Evolutionary conservation across 1,284 basidiomycete species (phyloP).

Genomic region (Puccinia polysora): DNA sequence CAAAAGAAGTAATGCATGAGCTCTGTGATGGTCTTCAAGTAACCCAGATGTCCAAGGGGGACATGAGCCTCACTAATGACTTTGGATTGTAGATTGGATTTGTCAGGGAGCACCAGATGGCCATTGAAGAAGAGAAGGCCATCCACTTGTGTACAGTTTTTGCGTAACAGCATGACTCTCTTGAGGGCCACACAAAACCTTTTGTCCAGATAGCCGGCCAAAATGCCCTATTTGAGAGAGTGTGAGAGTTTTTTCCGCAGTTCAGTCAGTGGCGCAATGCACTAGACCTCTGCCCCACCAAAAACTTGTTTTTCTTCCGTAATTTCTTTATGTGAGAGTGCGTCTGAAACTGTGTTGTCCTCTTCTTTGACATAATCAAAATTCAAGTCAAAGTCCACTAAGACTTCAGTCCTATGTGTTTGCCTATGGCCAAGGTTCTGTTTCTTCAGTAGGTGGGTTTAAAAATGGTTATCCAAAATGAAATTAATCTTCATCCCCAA

Average conservation of each 20-base stretch:
- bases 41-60: neutral
- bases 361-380: constrained; percentile 54
- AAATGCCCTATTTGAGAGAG: neutral
- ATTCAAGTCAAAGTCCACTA: constrained; percentile 51
- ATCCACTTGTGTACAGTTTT: neutral
- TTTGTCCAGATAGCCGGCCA: neutral
- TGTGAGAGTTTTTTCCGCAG: neutral
- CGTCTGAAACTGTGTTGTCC: constrained; percentile 54
- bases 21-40: neutral
- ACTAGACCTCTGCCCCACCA: neutral
- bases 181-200: neutral
- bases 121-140: neutral
- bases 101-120: neutral
- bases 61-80: neutral
- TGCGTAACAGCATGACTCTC: neutral
- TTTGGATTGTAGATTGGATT: neutral
- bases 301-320: neutral
- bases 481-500: constrained; percentile 52
- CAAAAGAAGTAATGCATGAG: constrained; percentile 7
- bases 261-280: neutral
- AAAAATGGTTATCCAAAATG: constrained; percentile 55
- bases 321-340: constrained; percentile 51
- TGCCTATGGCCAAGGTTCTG: constrained; percentile 53
- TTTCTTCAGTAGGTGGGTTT: constrained; percentile 55
- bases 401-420: constrained; percentile 54